Percentiles rank a stretch among this genome's conserved stretches.
These are phyloP conservation scores for Hyaloscypha bicolor DNA, from an alignment of 495 filamentous ascomycete genomes.

Conservation along the genomic window DNA sequence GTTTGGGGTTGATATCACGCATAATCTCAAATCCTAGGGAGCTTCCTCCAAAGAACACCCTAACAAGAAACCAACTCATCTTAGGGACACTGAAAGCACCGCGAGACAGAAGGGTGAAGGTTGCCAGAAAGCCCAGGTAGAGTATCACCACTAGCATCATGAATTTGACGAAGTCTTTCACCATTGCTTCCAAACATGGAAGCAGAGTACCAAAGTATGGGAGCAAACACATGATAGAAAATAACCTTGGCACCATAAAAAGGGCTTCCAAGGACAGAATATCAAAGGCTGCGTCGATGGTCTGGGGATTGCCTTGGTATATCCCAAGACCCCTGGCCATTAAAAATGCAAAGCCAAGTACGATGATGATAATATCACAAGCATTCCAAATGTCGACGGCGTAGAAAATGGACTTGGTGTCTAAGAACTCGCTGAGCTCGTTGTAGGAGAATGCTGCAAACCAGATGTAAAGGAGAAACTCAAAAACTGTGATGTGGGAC, in stretches of 20 bases:
- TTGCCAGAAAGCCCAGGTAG: slow-evolving; percentile 85
- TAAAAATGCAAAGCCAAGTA: slow-evolving; percentile 74
- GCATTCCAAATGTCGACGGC: slow-evolving; percentile 87
- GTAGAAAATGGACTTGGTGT: slow-evolving; percentile 87
- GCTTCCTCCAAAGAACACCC: slow-evolving; percentile 77
- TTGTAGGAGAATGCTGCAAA: slow-evolving; percentile 88
- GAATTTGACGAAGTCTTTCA: slow-evolving; percentile 88
- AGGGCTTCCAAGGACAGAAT: slow-evolving; percentile 86
- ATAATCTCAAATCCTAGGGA: slow-evolving; percentile 69
- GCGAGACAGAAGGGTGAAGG: slow-evolving; percentile 85
- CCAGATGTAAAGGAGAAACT: slow-evolving; percentile 63
- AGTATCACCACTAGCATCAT: slow-evolving; percentile 80
- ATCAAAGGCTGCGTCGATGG: slow-evolving; percentile 82
- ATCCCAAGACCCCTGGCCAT: slow-evolving; percentile 69
- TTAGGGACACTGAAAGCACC: slow-evolving; percentile 68
- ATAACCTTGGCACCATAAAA: slow-evolving; percentile 70
- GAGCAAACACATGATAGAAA: slow-evolving; percentile 59
- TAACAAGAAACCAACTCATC: slow-evolving; percentile 86
- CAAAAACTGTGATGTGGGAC: slow-evolving; percentile 49
- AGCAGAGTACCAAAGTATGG: slow-evolving; percentile 81
- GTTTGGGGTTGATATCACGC: slow-evolving; percentile 44
- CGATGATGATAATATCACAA: slow-evolving; percentile 86
- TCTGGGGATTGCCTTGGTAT: slow-evolving; percentile 53
- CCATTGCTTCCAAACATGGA: slow-evolving; percentile 36
- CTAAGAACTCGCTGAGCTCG: slow-evolving; percentile 78